phyloP scores from a whole-genome alignment of 139 green algal genomes.

The Gonium pectorale region DNA sequence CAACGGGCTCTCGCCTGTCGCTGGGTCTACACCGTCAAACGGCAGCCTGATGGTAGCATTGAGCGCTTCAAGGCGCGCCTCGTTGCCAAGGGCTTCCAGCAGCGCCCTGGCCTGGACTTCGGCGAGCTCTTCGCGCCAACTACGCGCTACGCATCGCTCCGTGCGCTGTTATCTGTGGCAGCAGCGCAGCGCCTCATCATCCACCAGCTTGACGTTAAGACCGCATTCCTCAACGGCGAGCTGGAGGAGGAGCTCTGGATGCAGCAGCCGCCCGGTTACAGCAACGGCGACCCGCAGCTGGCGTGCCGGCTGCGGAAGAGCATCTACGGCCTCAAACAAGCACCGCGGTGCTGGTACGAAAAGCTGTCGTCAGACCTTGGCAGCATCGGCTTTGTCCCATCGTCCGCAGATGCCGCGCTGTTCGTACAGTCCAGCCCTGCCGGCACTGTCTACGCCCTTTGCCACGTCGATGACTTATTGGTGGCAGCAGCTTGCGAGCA shows the following conservation, averaged over 20 bases:
- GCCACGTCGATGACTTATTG: conserved; percentile 55
- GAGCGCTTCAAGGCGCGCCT: too few species aligned
- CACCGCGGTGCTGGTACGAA: too few species aligned
- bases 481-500: conserved; percentile 7
- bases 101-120: conserved; percentile 2
- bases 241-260: too few species aligned
- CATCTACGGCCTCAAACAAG: too few species aligned
- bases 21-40: conserved; percentile 51
- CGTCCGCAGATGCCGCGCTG: not conserved
- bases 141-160: not conserved
- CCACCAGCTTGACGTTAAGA: conserved; percentile 68
- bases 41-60: conserved; percentile 53
- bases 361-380: conserved; percentile 43
- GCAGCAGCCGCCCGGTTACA: too few species aligned
- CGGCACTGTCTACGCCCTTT: conserved; percentile 1
- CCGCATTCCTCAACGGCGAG: conserved; percentile 70
- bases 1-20: not conserved
- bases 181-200: conserved; percentile 58
- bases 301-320: too few species aligned
- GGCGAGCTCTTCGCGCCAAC: not conserved
- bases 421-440: not conserved
- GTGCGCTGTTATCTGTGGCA: conserved; percentile 40
- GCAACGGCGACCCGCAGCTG: too few species aligned
- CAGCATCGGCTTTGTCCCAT: not conserved
- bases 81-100: conserved; percentile 57